A percentile compares a stretch with the other conserved stretches of the same genome.
Conservation (phyloP, 192 early-diverging fungal species). For the Coemansia sp. region DNA sequence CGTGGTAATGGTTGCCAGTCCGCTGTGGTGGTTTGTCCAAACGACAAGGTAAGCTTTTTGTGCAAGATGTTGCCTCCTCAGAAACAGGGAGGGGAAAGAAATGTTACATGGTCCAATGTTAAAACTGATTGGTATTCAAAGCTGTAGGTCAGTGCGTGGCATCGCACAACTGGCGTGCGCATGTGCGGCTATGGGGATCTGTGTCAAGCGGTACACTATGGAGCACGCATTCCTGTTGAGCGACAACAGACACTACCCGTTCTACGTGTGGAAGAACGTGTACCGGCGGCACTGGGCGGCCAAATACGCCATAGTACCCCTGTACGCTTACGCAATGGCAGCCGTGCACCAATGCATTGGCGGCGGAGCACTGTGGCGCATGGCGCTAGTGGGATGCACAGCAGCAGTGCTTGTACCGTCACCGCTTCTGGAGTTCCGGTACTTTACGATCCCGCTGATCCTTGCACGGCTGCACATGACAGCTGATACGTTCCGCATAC, state of each 20-base stretch:
- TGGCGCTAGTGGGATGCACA: slow-evolving; percentile 57
- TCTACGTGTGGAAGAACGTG: slow-evolving; percentile 90
- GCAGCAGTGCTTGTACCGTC: slow-evolving; percentile 79
- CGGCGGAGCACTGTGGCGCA: slow-evolving; percentile 47
- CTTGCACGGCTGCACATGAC: slow-evolving; percentile 70
- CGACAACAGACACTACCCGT: slow-evolving; percentile 95
- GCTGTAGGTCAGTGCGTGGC: slow-evolving; percentile 11
- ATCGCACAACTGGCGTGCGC: neutral
- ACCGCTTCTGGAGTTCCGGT: slow-evolving; percentile 92
- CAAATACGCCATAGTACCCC: slow-evolving; percentile 65
- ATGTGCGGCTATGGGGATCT: slow-evolving; percentile 26
- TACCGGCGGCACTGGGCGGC: slow-evolving; percentile 58
- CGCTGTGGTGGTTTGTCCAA: slow-evolving; percentile 21
- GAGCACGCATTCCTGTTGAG: slow-evolving; percentile 93
- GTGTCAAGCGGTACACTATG: slow-evolving; percentile 61
- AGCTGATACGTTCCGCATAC: slow-evolving; percentile 2
- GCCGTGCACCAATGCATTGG: slow-evolving; percentile 32
- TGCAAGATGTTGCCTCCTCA: too few relatives aligned
- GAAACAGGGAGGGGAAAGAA: too few relatives aligned
- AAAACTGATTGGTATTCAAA: neutral
- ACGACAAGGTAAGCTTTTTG: neutral
- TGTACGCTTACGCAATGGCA: slow-evolving; percentile 58
- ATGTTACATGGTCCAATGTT: too few relatives aligned
- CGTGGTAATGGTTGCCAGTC: slow-evolving; percentile 38
- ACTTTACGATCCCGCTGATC: slow-evolving; percentile 87